Evolutionary conservation across 805 yeast species (phyloP).

Genomic region (Hanseniaspora lachancei): DNA sequence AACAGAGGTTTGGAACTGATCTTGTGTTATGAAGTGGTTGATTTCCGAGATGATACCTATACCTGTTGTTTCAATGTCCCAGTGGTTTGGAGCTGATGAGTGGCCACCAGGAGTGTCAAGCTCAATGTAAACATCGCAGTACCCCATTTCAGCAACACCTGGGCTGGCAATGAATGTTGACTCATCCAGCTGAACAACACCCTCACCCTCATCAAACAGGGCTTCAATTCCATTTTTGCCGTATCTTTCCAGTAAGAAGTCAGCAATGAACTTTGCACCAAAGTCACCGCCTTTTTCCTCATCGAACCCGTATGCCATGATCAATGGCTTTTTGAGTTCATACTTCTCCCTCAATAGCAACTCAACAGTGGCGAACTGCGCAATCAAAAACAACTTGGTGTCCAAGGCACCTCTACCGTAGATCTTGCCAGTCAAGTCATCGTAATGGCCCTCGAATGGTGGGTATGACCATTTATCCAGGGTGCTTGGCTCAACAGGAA

Average conservation of each 20-base stretch:
- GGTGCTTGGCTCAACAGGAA: conserved; percentile 51
- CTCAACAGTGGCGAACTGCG: conserved; percentile 45
- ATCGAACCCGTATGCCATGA: conserved; percentile 60
- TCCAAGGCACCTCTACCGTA: conserved; percentile 65
- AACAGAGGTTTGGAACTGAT: conserved; percentile 36
- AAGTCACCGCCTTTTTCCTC: conserved; percentile 55
- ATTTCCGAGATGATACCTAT: conserved; percentile 62
- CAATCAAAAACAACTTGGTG: conserved; percentile 51
- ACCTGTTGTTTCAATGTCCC: conserved; percentile 53
- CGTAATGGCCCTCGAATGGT: conserved; percentile 53
- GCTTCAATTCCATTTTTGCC: conserved; percentile 49
- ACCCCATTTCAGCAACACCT: conserved; percentile 47
- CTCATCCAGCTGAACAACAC: conserved; percentile 28
- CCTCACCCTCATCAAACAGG: conserved; percentile 51
- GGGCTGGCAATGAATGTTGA: conserved; percentile 38
- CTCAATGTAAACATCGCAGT: conserved; percentile 31
- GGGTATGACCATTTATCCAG: conserved; percentile 44
- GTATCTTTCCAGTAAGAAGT: conserved; percentile 36
- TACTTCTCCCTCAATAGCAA: conserved; percentile 33
- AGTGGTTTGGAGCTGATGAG: conserved; percentile 40
- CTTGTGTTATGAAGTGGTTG: conserved; percentile 40
- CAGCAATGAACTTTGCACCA: conserved; percentile 45
- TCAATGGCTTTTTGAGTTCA: conserved; percentile 41
- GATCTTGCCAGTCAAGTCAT: conserved; percentile 36
- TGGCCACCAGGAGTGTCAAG: conserved; percentile 39